Conservation (phyloP, 352 stramenopile species). For the Globisporangium paddicum region DNA sequence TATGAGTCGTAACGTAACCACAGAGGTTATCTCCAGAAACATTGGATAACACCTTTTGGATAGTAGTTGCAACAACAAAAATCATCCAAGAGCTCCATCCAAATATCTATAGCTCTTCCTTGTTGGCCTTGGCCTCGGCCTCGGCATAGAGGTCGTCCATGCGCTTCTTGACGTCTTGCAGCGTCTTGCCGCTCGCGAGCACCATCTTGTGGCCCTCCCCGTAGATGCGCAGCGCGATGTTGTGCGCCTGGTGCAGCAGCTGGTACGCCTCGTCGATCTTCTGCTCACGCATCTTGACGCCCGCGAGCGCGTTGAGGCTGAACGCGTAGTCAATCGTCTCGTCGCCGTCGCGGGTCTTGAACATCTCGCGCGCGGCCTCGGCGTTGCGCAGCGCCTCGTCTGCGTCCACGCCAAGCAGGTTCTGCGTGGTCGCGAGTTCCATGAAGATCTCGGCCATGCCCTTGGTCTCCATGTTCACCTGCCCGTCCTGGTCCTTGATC, state of each 20-base stretch:
- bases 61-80: too few species aligned
- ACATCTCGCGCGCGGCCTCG: conserved; percentile 44
- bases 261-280: conserved; percentile 50
- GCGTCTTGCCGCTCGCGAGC: conserved; percentile 49
- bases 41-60: too few species aligned
- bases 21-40: too few species aligned
- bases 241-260: conserved; percentile 59
- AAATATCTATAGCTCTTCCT: conserved; percentile 12
- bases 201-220: conserved; percentile 61
- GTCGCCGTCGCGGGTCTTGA: conserved; percentile 60
- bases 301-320: conserved; percentile 73
- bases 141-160: conserved; percentile 30
- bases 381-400: conserved; percentile 32
- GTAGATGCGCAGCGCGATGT: conserved; percentile 63
- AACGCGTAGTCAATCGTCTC: conserved; percentile 70
- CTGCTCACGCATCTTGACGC: conserved; percentile 66
- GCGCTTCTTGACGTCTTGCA: conserved; percentile 57
- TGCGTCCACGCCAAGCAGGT: conserved; percentile 31
- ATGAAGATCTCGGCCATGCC: conserved; percentile 78
- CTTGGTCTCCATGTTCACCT: conserved; percentile 60
- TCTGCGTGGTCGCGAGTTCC: conserved; percentile 54
- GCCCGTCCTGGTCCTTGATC: conserved; percentile 40
- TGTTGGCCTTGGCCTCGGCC: background rate
- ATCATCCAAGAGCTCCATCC: background rate
- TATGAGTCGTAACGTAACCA: too few species aligned